Conservation (phyloP, 2,329 filamentous ascomycete genomes). For the Hyphodiscus sp. region DNA sequence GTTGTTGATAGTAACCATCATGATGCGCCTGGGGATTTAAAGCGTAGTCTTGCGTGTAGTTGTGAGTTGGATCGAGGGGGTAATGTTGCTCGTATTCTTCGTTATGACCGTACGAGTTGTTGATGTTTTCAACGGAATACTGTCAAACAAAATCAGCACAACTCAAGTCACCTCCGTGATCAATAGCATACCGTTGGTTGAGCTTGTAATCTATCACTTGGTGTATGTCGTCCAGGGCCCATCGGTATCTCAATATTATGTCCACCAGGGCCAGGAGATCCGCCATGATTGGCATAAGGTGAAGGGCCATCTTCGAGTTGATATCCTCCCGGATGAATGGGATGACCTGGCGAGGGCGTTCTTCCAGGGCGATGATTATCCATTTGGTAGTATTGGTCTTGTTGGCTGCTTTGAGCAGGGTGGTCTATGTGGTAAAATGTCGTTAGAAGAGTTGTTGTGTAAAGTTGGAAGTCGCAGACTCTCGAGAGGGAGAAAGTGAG, state of each 20-base stretch:
- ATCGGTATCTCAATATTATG: slow-evolving; percentile 63
- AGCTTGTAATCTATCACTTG: slow-evolving; percentile 70
- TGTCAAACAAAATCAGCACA: slow-evolving; percentile 28
- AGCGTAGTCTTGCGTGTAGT: slow-evolving; percentile 60
- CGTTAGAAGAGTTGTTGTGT: slow-evolving; percentile 18
- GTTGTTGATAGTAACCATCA: slow-evolving; percentile 77
- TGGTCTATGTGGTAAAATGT: slow-evolving; percentile 17
- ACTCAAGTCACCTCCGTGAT: background rate
- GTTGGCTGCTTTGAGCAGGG: slow-evolving; percentile 31
- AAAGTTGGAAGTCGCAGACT: slow-evolving; percentile 11
- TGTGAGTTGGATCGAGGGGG: slow-evolving; percentile 38
- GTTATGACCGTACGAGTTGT: slow-evolving; percentile 55
- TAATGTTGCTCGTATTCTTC: slow-evolving; percentile 51
- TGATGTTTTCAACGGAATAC: slow-evolving; percentile 67
- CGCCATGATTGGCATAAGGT: slow-evolving; percentile 23
- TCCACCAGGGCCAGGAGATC: slow-evolving; percentile 26
- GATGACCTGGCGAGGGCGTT: slow-evolving; percentile 72
- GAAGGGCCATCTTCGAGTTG: slow-evolving; percentile 62
- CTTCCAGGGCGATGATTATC: slow-evolving; percentile 48
- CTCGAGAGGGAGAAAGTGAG: slow-evolving; percentile 4
- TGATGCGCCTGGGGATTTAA: slow-evolving; percentile 81
- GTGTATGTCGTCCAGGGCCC: slow-evolving; percentile 51
- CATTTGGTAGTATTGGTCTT: slow-evolving; percentile 60
- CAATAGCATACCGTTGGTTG: slow-evolving; percentile 69
- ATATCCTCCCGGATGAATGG: slow-evolving; percentile 66